Evolutionary conservation across 371 early-diverging fungal genomes (phyloP), one percentile per base, ranked within the genome.

Genomic region (Umbelopsis sp.): DNA sequence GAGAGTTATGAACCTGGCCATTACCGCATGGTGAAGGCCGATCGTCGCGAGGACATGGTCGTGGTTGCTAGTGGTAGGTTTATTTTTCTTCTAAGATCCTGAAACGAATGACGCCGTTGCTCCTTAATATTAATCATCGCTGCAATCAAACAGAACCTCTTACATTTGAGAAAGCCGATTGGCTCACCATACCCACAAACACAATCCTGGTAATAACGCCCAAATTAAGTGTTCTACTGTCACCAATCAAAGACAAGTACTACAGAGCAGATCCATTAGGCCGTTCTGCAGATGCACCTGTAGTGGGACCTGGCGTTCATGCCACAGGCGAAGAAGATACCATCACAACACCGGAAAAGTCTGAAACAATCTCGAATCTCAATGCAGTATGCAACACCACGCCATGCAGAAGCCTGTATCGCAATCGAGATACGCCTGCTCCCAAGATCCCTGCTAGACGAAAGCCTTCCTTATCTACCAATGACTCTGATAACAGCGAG

Each of bases 121-220:
- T 41, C 22, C 32, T 25, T n/a, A 35, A 68, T 32, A 51, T 41
- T 41, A 41, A 41, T 7, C 41, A 41, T 41, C 41, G 41, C 41
- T 41, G 7, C 7, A 41, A 5, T 41, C 12, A 10, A 41, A 10
- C 48, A 86, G 94, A 94, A 74, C 94, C 94, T 14, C 73, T 94
- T 48, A 94, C 94, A 20, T 94, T 91, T 69, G 94, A 93, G 74
- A 83, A 89, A 69, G 85, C 91, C 0, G 95, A 94, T 75, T 94
- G 95, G 95, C 70, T 92, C 62, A 86, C 86, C 24, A 89, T 94
- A 44, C 95, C 95, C 3, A 89, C 90, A 18, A 94, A 94, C 68
- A 92, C 91, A 12, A 65, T 92, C 50, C 73, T 93, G 44, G 87
- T 94, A 16, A 86, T 94, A 45, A 93, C 94, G 24, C 87, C 91